These are phyloP conservation scores for Eucalyptus urophylla DNA, from an alignment of 345 rosid genomes.

Conservation along the genomic window DNA sequence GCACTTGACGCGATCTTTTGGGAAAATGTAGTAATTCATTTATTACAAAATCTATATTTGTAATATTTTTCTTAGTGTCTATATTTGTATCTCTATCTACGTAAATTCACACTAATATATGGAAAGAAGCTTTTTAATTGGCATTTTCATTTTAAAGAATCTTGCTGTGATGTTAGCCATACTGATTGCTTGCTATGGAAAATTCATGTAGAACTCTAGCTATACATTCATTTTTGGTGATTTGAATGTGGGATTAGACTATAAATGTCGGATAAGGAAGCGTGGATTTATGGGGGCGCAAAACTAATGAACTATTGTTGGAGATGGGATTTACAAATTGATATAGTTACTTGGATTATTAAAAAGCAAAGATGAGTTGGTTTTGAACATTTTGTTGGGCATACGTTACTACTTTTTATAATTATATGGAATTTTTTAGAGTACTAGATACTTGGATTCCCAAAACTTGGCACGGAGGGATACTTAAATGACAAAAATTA, in stretches of 20 bases:
- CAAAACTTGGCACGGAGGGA: no score
- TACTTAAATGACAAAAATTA: no score
- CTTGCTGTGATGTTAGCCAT: background rate
- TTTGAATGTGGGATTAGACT: background rate
- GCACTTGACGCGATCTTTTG: no score
- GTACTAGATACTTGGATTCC: rapidly evolving
- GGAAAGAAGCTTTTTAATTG: background rate
- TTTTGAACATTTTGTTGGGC: background rate
- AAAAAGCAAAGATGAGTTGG: background rate
- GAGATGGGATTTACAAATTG: background rate
- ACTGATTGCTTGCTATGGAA: background rate
- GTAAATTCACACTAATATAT: background rate
- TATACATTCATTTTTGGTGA: background rate
- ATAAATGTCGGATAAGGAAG: background rate
- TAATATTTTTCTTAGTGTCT: background rate
- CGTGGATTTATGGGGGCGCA: background rate
- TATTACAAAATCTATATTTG: background rate
- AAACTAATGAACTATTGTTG: background rate
- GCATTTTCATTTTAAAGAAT: background rate
- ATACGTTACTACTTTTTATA: background rate
- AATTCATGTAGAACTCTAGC: background rate
- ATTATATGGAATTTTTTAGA: background rate
- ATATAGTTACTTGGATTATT: background rate
- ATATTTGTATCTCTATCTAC: background rate
- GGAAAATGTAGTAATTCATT: background rate